These are phyloP conservation scores for Conoideocrella luteorostrata DNA, from an alignment of 2,329 filamentous ascomycete species.

Conservation along the genomic window DNA sequence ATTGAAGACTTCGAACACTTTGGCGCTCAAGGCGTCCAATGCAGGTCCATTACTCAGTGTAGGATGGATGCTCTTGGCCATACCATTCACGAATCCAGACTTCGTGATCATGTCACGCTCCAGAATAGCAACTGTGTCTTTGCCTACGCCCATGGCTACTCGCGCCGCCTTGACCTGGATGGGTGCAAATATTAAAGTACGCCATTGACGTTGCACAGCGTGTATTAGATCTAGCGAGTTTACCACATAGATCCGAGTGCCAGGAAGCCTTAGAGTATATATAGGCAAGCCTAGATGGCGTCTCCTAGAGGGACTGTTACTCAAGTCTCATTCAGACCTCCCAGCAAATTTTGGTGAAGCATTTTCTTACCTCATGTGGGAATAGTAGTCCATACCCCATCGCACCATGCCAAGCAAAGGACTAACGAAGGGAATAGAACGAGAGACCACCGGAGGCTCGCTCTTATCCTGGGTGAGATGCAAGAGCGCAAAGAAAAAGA, in stretches of 20 bases:
- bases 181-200: not conserved
- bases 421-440: not conserved
- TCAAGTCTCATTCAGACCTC: too few species aligned
- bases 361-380: constrained; percentile 1
- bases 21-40: not conserved
- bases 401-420: not conserved
- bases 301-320: not conserved
- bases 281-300: not conserved
- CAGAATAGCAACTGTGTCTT: not conserved
- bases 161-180: not conserved
- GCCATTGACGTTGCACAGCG: constrained; percentile 1
- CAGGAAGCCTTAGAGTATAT: constrained; percentile 4
- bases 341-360: not conserved
- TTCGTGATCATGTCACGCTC: not conserved
- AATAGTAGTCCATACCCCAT: not conserved
- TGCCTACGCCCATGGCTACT: constrained; percentile 2
- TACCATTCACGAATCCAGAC: not conserved
- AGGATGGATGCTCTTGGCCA: not conserved
- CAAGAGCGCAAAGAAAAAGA: not conserved
- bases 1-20: not conserved
- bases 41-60: not conserved
- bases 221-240: constrained; percentile 1
- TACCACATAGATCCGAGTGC: constrained; percentile 1
- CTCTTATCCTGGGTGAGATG: not conserved
- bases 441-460: not conserved